Evolutionary conservation across 352 stramenopile genomes (phyloP), one percentile per base, ranked within the genome.

Genomic region (Globisporangium sylvaticum): DNA sequence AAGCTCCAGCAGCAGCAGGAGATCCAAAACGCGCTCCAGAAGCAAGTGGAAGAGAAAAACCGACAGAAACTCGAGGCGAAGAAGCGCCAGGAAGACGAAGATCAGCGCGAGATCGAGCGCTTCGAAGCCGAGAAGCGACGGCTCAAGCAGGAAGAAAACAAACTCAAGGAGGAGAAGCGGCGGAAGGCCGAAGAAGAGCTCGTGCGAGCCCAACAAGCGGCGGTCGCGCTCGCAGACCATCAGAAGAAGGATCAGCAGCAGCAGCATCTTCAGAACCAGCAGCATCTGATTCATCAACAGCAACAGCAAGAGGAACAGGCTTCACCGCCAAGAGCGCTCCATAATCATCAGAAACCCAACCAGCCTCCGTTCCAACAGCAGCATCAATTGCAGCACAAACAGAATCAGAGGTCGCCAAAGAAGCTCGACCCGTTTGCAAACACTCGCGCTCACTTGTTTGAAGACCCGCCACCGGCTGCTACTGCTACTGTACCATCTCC

Each of bases 11-110:
- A 78, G 55, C 73, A 76, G 31, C 76, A 81, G 18, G 79, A 83
- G 34, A 84, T 90, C 62, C 79, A 90, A 62, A 69, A 76, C 18
- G 69, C 81, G 1, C 46, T 88, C 15, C 76, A 86, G 18, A 73
- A 73, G 14, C 81, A 90, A 62, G 81, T 90, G 37, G 79, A 90
- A 37, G 81, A 90, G 59, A 90, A 90, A 61, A 72, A 79, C 10
- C 79, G 74, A 3, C 81, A 86, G 53, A 90, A 90, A 42, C 66
- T 83, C 18, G 81, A 88, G 20, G 79, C 73, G 0, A 90, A 88
- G 31, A 74, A 76, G 8, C 65, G 64, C 3, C 74, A 84, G n/a
- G 79, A 88, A 14, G 79, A 87, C 25, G 81, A 90, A 62, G 81
- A 88, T 31, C 81, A 76, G 12, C 69, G 71, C 4, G 81, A 90